These are phyloP conservation scores for Haberlea rhodopensis DNA, from an alignment of 257 asterid species.

Conservation along the genomic window DNA sequence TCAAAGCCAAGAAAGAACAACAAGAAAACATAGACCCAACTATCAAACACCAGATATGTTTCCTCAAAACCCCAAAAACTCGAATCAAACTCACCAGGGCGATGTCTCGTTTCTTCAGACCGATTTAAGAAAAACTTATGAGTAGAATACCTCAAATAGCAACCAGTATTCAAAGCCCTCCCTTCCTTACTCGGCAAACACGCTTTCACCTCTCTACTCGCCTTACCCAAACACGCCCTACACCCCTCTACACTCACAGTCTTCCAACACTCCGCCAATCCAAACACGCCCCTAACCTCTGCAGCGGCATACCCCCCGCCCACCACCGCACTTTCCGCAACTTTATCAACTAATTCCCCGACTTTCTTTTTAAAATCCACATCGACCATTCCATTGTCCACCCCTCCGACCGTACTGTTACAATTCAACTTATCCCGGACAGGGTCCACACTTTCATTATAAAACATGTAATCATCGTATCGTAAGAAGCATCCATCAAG, in stretches of 20 bases:
- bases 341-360: conserved; percentile 40
- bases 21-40: neutral
- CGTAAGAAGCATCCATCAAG: conserved; percentile 89
- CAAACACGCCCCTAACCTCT: conserved; percentile 59
- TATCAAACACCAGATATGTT: no score
- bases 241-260: conserved; percentile 62
- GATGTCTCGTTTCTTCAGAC: conserved; percentile 1
- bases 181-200: conserved; percentile 81
- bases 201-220: conserved; percentile 40
- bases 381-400: conserved; percentile 13
- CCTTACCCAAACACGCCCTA: conserved; percentile 68
- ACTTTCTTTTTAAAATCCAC: conserved; percentile 36
- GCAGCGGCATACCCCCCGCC: conserved; percentile 43
- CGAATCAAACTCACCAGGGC: conserved; percentile 44
- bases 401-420: conserved; percentile 34
- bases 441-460: conserved; percentile 52
- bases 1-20: no score
- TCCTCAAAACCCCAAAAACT: neutral
- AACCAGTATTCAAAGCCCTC: conserved; percentile 74
- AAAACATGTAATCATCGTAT: conserved; percentile 55
- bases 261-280: conserved; percentile 89
- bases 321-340: conserved; percentile 45
- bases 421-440: conserved; percentile 46
- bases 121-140: conserved; percentile 51
- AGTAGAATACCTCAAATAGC: conserved; percentile 80